Evolutionary conservation across 78 protist genomes (phyloP).

Genomic region (slime mould (Dictyostelium discoideum)): dicty_2.7 NC_007088.5:7207001-7207500

Average conservation of each 20-base stretch:
- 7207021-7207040: constrained; percentile 36
- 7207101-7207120: constrained; percentile 61
- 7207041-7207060: constrained; percentile 32
- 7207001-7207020: not conserved
- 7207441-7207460: constrained; percentile 74
- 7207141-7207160: constrained; percentile 60
- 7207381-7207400: no score
- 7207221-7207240: constrained; percentile 38
- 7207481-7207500: constrained; percentile 54
- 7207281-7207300: constrained; percentile 50
- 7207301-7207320: constrained; percentile 51
- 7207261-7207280: constrained; percentile 53
- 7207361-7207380: not conserved
- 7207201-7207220: constrained; percentile 20
- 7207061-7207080: constrained; percentile 50
- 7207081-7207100: constrained; percentile 76
- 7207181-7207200: not conserved
- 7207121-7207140: constrained; percentile 53
- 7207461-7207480: constrained; percentile 68
- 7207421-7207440: constrained; percentile 49
- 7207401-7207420: no score
- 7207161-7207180: not conserved
- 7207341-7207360: not conserved
- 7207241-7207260: constrained; percentile 72
- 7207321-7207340: constrained; percentile 15